These are phyloP conservation scores for Puccinia coronata DNA, from an alignment of 1,284 basidiomycete genomes.

Conservation along the genomic window DNA sequence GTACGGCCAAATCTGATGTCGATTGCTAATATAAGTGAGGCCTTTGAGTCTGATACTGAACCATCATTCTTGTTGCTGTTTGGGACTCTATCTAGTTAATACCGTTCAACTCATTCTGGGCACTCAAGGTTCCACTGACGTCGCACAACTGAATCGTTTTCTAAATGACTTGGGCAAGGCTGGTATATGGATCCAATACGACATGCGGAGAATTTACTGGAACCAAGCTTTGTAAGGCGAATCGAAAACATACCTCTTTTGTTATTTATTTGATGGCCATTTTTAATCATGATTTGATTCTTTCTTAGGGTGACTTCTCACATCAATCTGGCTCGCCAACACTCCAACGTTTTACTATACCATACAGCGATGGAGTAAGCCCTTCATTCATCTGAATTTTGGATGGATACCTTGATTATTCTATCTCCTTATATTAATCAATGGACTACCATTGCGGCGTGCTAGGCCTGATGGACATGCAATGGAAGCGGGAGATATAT, in stretches of 20 bases:
- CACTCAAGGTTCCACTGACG: slow-evolving; percentile 20
- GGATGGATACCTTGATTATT: neutral
- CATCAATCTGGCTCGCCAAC: neutral
- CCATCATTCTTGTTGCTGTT: too few relatives aligned
- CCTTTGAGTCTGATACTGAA: neutral
- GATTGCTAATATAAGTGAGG: neutral
- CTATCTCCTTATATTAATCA: neutral
- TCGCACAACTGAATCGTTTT: neutral
- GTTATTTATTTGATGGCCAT: neutral
- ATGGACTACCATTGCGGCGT: neutral
- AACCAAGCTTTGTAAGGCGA: slow-evolving; percentile 32
- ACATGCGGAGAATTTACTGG: slow-evolving; percentile 23
- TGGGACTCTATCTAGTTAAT: slow-evolving; percentile 13
- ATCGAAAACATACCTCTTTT: neutral
- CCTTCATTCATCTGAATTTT: neutral
- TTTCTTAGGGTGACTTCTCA: neutral
- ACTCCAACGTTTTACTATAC: slow-evolving; percentile 33
- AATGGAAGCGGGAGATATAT: neutral
- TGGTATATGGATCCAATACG: slow-evolving; percentile 41
- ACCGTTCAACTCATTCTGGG: slow-evolving; percentile 27
- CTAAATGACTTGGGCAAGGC: neutral
- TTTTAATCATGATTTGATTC: neutral
- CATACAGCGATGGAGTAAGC: slow-evolving; percentile 43
- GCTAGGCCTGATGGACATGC: slow-evolving; percentile 20
- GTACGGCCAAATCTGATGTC: neutral